Base-by-base conservation (phyloP, 2,329 filamentous ascomycete genomes). In the Pseudohalonectria lignicola region DNA sequence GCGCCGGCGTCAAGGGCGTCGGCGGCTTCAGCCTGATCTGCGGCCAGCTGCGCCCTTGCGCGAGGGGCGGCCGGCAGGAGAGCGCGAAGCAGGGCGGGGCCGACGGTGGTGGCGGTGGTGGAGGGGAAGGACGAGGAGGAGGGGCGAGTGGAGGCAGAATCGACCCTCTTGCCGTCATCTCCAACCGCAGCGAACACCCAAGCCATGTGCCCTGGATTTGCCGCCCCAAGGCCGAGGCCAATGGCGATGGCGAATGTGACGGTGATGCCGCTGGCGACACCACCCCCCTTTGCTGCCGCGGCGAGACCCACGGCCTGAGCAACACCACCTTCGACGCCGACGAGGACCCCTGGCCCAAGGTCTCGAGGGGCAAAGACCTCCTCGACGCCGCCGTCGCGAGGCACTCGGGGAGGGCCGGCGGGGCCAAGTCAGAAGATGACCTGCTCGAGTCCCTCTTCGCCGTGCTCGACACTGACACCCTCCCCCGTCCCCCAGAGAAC, bases 21-120 rank as follows among this genome's bases (percentile, higher is more conserved):
- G 78, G 78, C 6, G 77, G 78, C 1, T 82, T 82, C 51, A 79
- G 74, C 18, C 67, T 82, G 50, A 63, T 80, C n/a, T 79, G 76
- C 44, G 75, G 74, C 8, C 78, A 76, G 49, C 59, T 82, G 47
- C 54, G 60, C 35, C 57, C n/a, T n/a, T n/a, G n/a, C n/a, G n/a
- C 54, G 34, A 42, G 36, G 17, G 30, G 42, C 44, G 56, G 53
- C 25, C 43, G 39, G 19, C 35, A 40, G 41, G 41, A 33, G 39
- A 43, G 12, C 21, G 36, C 18, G n/a, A 23, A 17, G 11, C 49
- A 48, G 18, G 46, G 46, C 11, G 41, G 43, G 19, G 34, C 43
- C 16, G 12, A 13, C n/a, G 18, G 26, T n/a, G n/a, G n/a, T n/a
- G n/a, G n/a, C n/a, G n/a, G n/a, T n/a, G n/a, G n/a, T n/a, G n/a